These are phyloP conservation scores for Saccharomycopsis fermentans DNA, from an alignment of 805 yeast species.

Conservation along the genomic window DNA sequence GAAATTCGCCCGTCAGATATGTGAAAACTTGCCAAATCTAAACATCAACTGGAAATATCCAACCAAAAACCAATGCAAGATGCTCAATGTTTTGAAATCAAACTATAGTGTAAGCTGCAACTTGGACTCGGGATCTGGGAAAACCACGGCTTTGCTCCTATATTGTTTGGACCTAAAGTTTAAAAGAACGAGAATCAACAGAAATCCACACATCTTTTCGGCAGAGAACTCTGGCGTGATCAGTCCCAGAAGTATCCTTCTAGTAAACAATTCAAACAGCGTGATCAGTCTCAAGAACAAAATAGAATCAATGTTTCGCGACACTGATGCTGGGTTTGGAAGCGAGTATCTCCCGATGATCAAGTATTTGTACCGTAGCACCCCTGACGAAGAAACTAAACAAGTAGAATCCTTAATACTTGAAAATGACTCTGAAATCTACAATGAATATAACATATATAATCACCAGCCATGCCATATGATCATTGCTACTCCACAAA, in stretches of 20 bases:
- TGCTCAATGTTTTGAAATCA: background rate
- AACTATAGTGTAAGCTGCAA: conserved; percentile 1
- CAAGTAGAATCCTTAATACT: background rate
- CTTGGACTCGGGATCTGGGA: conserved; percentile 2
- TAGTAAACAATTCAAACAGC: background rate
- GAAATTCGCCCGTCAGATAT: background rate
- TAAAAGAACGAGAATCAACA: background rate
- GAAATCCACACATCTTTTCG: background rate
- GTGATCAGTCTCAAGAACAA: background rate
- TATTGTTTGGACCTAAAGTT: background rate
- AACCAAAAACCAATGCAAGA: conserved; percentile 2
- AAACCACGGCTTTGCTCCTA: conserved; percentile 2
- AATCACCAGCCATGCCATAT: background rate
- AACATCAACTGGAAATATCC: conserved; percentile 5
- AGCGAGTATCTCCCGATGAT: background rate
- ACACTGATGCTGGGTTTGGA: background rate
- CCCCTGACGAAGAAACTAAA: background rate
- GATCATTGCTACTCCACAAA: conserved; percentile 3
- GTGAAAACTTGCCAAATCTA: background rate
- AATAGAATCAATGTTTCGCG: background rate
- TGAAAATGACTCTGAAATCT: background rate
- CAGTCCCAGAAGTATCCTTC: background rate
- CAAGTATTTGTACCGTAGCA: background rate
- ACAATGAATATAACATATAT: too few relatives aligned
- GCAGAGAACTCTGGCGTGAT: background rate